Percentiles rank a stretch among this genome's conserved stretches.
Evolutionary conservation across 331 rosid genomes (phyloP).

Genomic region (Stylosanthes scabra): DNA sequence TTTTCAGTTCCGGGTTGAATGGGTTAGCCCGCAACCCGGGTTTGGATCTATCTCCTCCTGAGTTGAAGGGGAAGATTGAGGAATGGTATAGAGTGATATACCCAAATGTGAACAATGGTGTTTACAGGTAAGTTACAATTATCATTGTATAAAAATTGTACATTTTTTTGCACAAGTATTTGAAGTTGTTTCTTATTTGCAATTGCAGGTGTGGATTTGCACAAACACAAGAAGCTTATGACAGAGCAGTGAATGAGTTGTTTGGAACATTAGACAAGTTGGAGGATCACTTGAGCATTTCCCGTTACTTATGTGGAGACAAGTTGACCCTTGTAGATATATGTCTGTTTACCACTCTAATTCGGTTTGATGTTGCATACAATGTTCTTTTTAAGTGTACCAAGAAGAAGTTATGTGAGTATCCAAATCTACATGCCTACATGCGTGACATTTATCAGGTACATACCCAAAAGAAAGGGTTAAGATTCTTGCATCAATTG

Average conservation of each 20-base stretch:
- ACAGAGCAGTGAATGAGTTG: slow-evolving; percentile 65
- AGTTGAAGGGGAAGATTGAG: slow-evolving; percentile 64
- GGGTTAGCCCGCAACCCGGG: slow-evolving; percentile 63
- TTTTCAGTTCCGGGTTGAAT: slow-evolving; percentile 75
- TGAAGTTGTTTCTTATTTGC: background rate
- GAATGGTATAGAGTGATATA: slow-evolving; percentile 80
- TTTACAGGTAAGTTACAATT: slow-evolving; percentile 64
- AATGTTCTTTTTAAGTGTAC: slow-evolving; percentile 85
- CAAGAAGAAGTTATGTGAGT: slow-evolving; percentile 78
- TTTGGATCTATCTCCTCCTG: slow-evolving; percentile 72
- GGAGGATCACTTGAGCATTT: slow-evolving; percentile 63
- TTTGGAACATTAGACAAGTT: slow-evolving; percentile 65
- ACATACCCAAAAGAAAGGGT: background rate
- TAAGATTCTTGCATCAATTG: background rate
- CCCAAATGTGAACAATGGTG: slow-evolving; percentile 88
- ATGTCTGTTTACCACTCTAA: slow-evolving; percentile 80
- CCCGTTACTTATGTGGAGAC: slow-evolving; percentile 68
- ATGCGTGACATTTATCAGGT: slow-evolving; percentile 86
- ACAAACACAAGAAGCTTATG: slow-evolving; percentile 88
- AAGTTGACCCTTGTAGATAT: slow-evolving; percentile 70
- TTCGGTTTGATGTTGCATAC: slow-evolving; percentile 75
- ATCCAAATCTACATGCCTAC: slow-evolving; percentile 72
- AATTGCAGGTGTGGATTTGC: slow-evolving; percentile 88
- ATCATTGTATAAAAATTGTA: no score
- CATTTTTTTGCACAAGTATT: background rate